Evolutionary conservation across 2,329 filamentous ascomycete genomes (phyloP), one percentile per base, ranked within the genome.

Genomic region (Colletotrichum ledebouriae): DNA sequence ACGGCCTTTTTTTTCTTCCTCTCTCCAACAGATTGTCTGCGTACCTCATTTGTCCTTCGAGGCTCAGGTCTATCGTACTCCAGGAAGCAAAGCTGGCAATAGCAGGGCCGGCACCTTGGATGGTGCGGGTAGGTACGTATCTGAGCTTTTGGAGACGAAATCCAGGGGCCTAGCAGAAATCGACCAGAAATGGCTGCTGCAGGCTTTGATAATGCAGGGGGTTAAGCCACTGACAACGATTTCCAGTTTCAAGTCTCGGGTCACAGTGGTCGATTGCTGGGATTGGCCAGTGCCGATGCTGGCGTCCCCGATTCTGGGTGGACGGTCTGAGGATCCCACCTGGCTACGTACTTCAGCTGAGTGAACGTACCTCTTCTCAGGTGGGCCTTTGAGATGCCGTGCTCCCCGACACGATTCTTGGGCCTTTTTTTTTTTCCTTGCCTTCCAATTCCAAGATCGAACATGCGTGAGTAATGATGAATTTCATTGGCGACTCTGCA

Each of bases 181-280:
- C 33, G 49, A 37, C 61, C 65, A 68, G 47, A 64, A 66, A 49
- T 60, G 56, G 62, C 56, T 59, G 56, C 55, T 55, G 41, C 39
- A 56, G 56, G 66, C 34, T 69, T 66, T 66, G 61, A 69, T 39
- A 39, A 39, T 66, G 66, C 66, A 69, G 66, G 66, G 66, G 66
- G 50, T 39, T 47, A 69, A 69, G 66, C 66, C 66, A 66, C 61
- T 60, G 55, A 57, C 61, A 66, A 25, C 66, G 66, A 66, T 62
- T 69, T 69, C 65, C 66, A 69, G 55, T 39, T 39, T 39, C 37
- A 66, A 44, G 41, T 52, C 61, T 42, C 66, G 61, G 56, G 62
- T 56, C 37, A 39, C 37, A 39, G 37, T 39, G 12, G 37, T 39
- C 61, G 49, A 56, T 20, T 60, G 56, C 49, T 69, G 62, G 62